Evolutionary conservation across 768 basidiomycete species (phyloP).

Genomic region (Epithele typhae): DNA sequence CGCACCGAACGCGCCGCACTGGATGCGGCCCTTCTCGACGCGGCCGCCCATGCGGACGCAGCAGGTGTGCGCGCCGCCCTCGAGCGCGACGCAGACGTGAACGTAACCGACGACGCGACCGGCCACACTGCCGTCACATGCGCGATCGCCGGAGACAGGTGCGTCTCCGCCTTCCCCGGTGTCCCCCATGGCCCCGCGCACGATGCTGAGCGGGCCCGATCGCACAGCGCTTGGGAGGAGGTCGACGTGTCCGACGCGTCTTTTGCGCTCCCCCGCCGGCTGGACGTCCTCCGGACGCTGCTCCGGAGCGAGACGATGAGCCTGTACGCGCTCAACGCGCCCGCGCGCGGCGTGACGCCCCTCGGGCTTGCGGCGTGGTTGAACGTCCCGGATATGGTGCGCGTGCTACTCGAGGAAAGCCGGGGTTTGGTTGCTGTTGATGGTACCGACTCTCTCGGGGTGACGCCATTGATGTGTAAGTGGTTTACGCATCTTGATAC

Average conservation of each 20-base stretch:
- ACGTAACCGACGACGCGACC: constrained; percentile 48
- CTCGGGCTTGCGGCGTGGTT: constrained; percentile 80
- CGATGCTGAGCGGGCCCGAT: constrained; percentile 5
- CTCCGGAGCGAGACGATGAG: constrained; percentile 55
- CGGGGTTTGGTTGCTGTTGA: constrained; percentile 63
- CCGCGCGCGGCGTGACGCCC: constrained; percentile 72
- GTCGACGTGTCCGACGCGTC: constrained; percentile 70
- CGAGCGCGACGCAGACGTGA: constrained; percentile 60
- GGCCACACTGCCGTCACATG: constrained; percentile 66
- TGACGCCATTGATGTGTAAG: constrained; percentile 84
- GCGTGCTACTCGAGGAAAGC: constrained; percentile 59
- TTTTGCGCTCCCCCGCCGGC: constrained; percentile 52
- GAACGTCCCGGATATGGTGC: constrained; percentile 57
- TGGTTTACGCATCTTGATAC: constrained; percentile 9
- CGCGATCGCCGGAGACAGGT: constrained; percentile 72
- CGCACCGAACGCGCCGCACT: constrained; percentile 13
- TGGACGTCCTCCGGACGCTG: constrained; percentile 53
- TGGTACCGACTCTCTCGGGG: constrained; percentile 69
- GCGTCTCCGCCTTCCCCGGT: background rate
- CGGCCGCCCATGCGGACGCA: constrained; percentile 54
- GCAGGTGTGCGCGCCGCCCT: constrained; percentile 50
- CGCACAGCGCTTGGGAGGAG: constrained; percentile 53
- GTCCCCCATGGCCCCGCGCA: too few relatives aligned
- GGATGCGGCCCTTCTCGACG: constrained; percentile 25
- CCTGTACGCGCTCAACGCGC: constrained; percentile 69